Evolutionary conservation across 2,329 filamentous ascomycete genomes (phyloP).

Genomic region (Penicillium vulpinum): DNA sequence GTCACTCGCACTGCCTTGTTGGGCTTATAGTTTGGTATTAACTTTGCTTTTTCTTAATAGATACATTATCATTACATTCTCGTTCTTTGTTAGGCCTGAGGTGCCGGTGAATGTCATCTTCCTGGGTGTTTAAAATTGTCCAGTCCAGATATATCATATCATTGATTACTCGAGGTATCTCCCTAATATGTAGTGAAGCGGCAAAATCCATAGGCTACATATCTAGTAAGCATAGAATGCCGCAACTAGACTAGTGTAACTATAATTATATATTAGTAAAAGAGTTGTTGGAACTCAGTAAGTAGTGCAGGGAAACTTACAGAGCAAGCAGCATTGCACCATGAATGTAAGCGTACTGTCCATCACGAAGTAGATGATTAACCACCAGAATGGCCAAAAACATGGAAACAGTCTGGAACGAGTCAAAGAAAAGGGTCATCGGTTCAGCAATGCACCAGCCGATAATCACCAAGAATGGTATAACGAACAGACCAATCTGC

Average conservation of each 20-base stretch:
- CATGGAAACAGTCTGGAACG: constrained; percentile 69
- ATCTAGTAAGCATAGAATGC: constrained; percentile 14
- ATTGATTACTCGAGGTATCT: background rate
- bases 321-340: constrained; percentile 63
- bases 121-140: background rate
- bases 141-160: background rate
- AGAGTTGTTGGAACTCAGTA: fast-evolving
- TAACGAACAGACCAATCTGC: constrained; percentile 73
- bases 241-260: constrained; percentile 12
- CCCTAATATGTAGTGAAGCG: background rate
- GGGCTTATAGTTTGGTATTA: background rate
- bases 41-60: background rate
- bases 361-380: constrained; percentile 67
- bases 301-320: constrained; percentile 26
- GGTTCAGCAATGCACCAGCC: constrained; percentile 68
- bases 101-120: constrained; percentile 1
- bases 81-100: constrained; percentile 18
- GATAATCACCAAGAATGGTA: constrained; percentile 69
- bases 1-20: background rate
- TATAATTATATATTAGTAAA: constrained; percentile 1
- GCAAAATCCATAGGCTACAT: background rate
- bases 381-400: constrained; percentile 69
- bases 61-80: constrained; percentile 17
- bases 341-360: constrained; percentile 74
- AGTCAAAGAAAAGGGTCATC: constrained; percentile 74